Percentiles rank a stretch among this genome's conserved stretches.
These are phyloP conservation scores for Elaeagnus macrophylla DNA, from an alignment of 306 rosid species.

Conservation along the genomic window DNA sequence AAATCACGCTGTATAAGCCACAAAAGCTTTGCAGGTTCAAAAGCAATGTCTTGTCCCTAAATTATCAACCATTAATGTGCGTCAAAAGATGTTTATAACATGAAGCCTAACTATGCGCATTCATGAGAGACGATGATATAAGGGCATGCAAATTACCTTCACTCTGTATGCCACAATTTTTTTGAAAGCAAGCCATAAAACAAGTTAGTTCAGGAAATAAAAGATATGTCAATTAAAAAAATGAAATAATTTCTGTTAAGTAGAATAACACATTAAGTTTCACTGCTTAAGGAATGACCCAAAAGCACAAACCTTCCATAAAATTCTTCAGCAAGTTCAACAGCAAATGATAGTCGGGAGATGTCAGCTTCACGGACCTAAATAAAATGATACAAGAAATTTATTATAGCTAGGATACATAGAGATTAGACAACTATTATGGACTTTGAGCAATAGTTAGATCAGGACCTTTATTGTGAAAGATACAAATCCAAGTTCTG, in stretches of 20 bases:
- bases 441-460: conserved; percentile 4
- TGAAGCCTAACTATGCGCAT: too few species aligned
- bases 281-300: background rate
- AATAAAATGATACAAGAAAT: conserved; percentile 22
- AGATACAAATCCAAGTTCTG: background rate
- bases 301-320: conserved; percentile 70
- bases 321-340: conserved; percentile 98
- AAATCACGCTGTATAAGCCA: too few species aligned
- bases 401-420: conserved; percentile 3
- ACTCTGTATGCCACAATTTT: conserved; percentile 46
- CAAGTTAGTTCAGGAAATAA: conserved; percentile 29
- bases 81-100: too few species aligned
- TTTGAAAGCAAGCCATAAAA: conserved; percentile 31
- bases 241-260: background rate
- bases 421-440: conserved; percentile 2
- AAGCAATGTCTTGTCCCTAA: too few species aligned
- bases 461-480: background rate
- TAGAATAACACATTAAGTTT: background rate
- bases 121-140: background rate
- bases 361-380: conserved; percentile 99
- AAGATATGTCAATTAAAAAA: background rate
- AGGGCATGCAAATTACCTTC: conserved; percentile 53
- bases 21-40: too few species aligned
- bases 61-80: too few species aligned
- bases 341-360: conserved; percentile 90